Evolutionary conservation across 441 rosid genomes (phyloP).

Genomic region (Lepidium campestre): DNA sequence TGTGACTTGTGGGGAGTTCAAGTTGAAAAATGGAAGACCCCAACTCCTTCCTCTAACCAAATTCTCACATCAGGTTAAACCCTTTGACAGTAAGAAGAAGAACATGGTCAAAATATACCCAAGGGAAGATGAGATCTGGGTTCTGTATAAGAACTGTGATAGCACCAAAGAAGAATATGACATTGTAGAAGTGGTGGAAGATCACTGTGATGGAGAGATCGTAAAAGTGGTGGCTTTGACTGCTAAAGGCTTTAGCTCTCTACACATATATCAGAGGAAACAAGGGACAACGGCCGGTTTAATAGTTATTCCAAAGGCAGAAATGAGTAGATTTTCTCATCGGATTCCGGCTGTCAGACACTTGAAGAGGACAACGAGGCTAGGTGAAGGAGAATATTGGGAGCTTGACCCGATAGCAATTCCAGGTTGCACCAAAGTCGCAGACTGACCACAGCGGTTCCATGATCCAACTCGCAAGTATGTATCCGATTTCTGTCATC

Average conservation of each 20-base stretch:
- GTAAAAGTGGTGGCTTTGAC: constrained; percentile 25
- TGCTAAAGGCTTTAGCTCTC: constrained; percentile 11
- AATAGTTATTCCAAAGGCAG: constrained; percentile 25
- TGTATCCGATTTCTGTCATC: background rate
- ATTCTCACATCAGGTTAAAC: constrained; percentile 31
- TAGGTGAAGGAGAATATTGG: constrained; percentile 33
- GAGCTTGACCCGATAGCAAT: constrained; percentile 46
- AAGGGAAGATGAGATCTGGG: constrained; percentile 38
- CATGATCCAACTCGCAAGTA: background rate
- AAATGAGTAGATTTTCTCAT: constrained; percentile 38
- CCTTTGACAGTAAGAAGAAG: background rate
- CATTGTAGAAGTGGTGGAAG: constrained; percentile 39
- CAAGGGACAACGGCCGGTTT: constrained; percentile 19
- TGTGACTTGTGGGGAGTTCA: constrained; percentile 37
- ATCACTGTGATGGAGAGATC: constrained; percentile 11
- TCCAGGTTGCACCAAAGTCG: constrained; percentile 25
- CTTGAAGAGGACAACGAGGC: constrained; percentile 15
- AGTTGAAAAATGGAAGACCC: constrained; percentile 12
- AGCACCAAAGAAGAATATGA: constrained; percentile 26
- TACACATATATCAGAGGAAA: constrained; percentile 30
- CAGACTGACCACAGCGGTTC: constrained; percentile 12
- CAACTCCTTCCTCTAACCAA: background rate
- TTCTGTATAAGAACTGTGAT: constrained; percentile 31
- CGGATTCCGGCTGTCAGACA: constrained; percentile 36
- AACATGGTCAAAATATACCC: constrained; percentile 24